Base-by-base conservation (phyloP, 106 monocot species). In the Acorus calamus region DNA sequence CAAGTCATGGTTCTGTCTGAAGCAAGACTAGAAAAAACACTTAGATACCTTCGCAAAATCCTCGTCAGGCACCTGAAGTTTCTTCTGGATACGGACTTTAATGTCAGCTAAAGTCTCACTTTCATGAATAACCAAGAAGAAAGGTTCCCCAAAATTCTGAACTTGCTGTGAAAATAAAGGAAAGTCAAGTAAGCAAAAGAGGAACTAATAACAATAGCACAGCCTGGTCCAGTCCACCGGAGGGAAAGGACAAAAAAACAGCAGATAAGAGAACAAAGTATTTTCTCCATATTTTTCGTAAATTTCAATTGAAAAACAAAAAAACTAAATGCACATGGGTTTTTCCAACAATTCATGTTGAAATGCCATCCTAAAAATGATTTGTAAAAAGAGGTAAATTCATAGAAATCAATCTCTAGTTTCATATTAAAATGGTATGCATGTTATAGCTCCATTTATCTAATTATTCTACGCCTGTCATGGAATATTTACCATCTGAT, bases 101-200 rank as follows among this genome's bases (percentile, higher is more conserved):
- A 92, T 77, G n/a, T 91, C 85, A 56, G 80, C 56, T 69, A 98
- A 73, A 56, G 80, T 86, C 62, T 98, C 98, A 50, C 88, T 88
- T 76, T 98, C 98, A 62, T 71, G 91, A 62, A 98, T 88, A 59
- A 88, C 77, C 74, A 98, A 66, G 73, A 98, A 98, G 65, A 98
- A 98, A 10, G 98, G 98, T 48, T 98, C 98, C 7, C 98, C 98
- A 79, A 98, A 98, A 57, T 98, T 98, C 61, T 98, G 91, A 69
- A 92, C 80, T 62, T 85, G 88, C 92, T 92, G 79, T 45, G 41
- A 3, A 55, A 66, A 77, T 13, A 11, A 67, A 48, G 60, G 14
- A 47, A 63, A 28, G 28, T 1, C 28, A 28, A 28, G 28, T 28
- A 28, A 28, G 28, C 28, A 28, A 28, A 28, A 28, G 28, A 28